Evolutionary conservation across 441 rosid genomes (phyloP), one percentile per base, ranked within the genome.

Genomic region (Pelargonium australe): DNA sequence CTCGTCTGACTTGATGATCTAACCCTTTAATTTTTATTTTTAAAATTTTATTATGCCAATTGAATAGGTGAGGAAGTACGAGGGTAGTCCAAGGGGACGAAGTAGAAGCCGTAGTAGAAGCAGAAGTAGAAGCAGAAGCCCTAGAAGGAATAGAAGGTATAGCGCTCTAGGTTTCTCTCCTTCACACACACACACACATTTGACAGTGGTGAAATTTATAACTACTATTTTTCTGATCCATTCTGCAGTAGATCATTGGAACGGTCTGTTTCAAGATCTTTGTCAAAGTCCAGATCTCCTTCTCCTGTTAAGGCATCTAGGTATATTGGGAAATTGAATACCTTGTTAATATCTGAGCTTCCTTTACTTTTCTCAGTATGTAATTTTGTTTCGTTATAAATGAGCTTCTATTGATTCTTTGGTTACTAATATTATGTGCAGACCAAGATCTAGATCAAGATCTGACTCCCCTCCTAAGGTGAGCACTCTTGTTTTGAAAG

Each of bases 401-500:
- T 41, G 4, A 8, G 7, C 45, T 69, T 61, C 10, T 28, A 1
- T 7, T 66, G 17, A 10, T 43, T 31, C 41, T 58, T 19, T 31
- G 25, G 17, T 37, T 37, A 34, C 41, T 20, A 16, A 64, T n/a
- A n/a, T n/a, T 55, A 41, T 40, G 16, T 73, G 71, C 79, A 88
- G 94, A 65, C 79, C 83, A 65, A 82, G 72, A 72, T 84, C 85
- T 23, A 76, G 84, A 70, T 87, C 96, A 0, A 81, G 77, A 74
- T 89, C 92, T 2, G 81, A 73, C 49, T 86, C 94, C 58, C 96
- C 88, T 20, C 69, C 71, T 41, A 82, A 82, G 96, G 96, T 84
- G 49, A 43, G 77, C n/a, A 20, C 64, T 16, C 4, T 16, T 20
- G 23, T n/a, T 55, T 55, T 55, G 19, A 55, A 13, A 17, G 23